Evolutionary conservation across 2,329 filamentous ascomycete species (phyloP).

Genomic region (Xenoacremonium recifei): DNA sequence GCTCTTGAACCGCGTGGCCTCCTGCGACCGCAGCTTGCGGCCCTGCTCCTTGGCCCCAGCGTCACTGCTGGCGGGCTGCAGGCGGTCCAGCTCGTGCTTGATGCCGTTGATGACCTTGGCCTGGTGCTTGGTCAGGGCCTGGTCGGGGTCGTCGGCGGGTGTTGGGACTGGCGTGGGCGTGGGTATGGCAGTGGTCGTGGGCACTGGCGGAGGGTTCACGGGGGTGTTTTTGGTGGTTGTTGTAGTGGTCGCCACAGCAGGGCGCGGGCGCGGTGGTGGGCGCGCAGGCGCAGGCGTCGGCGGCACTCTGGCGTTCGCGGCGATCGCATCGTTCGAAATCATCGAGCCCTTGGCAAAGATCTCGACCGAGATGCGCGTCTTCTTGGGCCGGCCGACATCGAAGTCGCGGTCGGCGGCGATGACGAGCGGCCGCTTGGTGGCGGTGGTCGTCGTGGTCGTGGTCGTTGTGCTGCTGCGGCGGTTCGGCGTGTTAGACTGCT

Average conservation of each 20-base stretch:
- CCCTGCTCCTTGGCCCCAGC: constrained; percentile 63
- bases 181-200: constrained; percentile 8
- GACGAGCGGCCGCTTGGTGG: constrained; percentile 49
- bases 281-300: background rate
- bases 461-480: too few relatives aligned
- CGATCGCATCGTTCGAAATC: constrained; percentile 22
- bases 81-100: constrained; percentile 57
- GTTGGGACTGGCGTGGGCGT: constrained; percentile 11
- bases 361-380: constrained; percentile 52
- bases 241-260: constrained; percentile 11
- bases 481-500: too few relatives aligned
- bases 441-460: constrained; percentile 28
- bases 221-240: background rate
- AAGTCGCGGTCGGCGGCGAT: constrained; percentile 40
- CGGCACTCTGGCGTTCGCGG: too few relatives aligned
- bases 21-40: constrained; percentile 79
- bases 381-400: constrained; percentile 47
- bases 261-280: constrained; percentile 10
- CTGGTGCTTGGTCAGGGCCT: constrained; percentile 47
- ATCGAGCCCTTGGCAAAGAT: constrained; percentile 39
- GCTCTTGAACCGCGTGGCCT: constrained; percentile 83
- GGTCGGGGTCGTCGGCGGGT: constrained; percentile 23
- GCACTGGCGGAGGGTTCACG: constrained; percentile 9
- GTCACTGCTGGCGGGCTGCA: constrained; percentile 49
- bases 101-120: constrained; percentile 61